These are phyloP conservation scores for Mycena sanguinolenta DNA, from an alignment of 768 basidiomycete genomes.

Conservation along the genomic window DNA sequence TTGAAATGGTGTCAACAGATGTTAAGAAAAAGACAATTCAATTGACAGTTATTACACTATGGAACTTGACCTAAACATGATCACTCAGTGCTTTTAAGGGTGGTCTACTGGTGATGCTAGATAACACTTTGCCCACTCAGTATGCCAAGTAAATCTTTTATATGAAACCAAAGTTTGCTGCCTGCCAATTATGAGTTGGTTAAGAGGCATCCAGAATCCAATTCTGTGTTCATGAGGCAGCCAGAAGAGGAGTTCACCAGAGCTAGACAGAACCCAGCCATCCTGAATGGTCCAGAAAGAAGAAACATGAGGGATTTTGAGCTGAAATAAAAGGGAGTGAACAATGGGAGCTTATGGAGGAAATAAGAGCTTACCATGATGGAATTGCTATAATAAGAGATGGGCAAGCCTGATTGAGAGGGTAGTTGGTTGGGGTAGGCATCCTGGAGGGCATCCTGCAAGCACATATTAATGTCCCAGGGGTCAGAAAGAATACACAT, in stretches of 20 bases:
- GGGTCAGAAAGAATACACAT: too few species aligned
- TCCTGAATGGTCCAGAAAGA: slow-evolving; percentile 9
- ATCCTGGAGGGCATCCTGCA: too few species aligned
- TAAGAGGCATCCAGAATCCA: too few species aligned
- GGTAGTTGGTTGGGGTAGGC: too few species aligned
- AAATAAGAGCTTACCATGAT: too few species aligned
- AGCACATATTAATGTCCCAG: too few species aligned
- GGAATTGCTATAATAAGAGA: too few species aligned
- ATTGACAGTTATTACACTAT: not conserved
- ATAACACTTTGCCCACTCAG: slow-evolving; percentile 7
- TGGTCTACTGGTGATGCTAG: not conserved
- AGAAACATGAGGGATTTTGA: not conserved
- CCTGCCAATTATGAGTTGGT: slow-evolving; percentile 9
- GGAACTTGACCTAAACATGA: not conserved
- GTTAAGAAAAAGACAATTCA: not conserved
- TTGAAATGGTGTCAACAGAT: not conserved
- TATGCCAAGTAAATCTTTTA: not conserved
- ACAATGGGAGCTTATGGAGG: too few species aligned
- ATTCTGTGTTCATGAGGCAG: too few species aligned
- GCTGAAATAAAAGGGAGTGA: not conserved
- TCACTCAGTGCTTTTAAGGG: not conserved
- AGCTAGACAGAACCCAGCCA: slow-evolving; percentile 10
- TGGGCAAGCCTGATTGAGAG: too few species aligned
- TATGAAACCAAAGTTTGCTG: slow-evolving; percentile 15
- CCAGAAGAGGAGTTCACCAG: slow-evolving; percentile 11